Conservation (phyloP, 2,329 filamentous ascomycete genomes). For the Orbilia brochopaga region DNA sequence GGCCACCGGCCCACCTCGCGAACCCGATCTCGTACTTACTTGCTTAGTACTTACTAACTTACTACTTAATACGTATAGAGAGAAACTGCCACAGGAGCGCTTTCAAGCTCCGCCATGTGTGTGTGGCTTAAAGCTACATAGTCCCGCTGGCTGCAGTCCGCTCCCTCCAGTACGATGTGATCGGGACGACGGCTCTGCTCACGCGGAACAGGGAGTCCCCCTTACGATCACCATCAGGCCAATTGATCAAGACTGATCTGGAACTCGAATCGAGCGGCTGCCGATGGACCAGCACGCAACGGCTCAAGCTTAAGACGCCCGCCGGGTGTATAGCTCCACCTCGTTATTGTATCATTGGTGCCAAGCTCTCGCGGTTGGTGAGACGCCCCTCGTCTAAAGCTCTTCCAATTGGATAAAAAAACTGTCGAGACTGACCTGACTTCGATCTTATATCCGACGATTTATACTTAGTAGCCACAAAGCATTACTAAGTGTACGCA, state of each 20-base stretch:
- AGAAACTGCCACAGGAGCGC: too few species aligned
- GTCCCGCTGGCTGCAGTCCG: conserved; percentile 8
- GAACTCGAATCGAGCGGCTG: conserved; percentile 8
- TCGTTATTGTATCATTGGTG: neutral
- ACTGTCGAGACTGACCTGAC: neutral
- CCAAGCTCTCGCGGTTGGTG: neutral
- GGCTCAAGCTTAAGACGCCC: neutral
- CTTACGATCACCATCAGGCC: neutral
- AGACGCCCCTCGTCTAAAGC: neutral
- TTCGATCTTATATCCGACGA: conserved; percentile 13
- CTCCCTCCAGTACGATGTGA: conserved; percentile 43
- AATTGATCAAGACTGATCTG: conserved; percentile 8
- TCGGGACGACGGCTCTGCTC: conserved; percentile 1
- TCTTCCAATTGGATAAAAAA: conserved; percentile 40
- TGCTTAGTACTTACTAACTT: too few species aligned
- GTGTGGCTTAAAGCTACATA: conserved; percentile 3
- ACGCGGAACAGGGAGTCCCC: conserved; percentile 12
- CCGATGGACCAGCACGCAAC: conserved; percentile 8
- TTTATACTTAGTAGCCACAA: neutral
- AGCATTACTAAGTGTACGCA: too few species aligned
- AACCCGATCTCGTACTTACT: too few species aligned
- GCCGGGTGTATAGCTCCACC: conserved; percentile 11
- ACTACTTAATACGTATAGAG: too few species aligned
- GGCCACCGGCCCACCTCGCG: too few species aligned
- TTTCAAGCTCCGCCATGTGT: neutral